Conservation (phyloP, 192 early-diverging fungal genomes). For the Phlyctochytrium planicorne region DNA sequence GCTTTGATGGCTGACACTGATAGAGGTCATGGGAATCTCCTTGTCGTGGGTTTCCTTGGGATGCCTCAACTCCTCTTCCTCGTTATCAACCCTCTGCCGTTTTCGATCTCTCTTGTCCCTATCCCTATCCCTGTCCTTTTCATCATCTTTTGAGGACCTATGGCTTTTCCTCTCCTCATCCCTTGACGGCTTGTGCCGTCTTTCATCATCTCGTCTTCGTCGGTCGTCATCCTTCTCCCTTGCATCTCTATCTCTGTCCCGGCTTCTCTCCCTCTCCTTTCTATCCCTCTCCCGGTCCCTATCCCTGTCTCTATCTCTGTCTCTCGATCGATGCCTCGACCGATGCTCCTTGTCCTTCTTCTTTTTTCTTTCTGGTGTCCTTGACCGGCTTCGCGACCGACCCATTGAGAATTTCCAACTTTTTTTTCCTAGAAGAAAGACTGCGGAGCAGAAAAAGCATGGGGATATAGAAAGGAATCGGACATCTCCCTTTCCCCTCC, state of each 20-base stretch:
- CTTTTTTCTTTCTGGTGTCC: background rate
- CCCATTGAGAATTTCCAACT: no score
- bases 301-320: conserved; percentile 38
- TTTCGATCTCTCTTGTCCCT: background rate
- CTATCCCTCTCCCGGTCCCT: conserved; percentile 12
- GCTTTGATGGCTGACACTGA: background rate
- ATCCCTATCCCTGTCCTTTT: background rate
- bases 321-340: conserved; percentile 14
- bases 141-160: background rate
- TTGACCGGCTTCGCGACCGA: no score
- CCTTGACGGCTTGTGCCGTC: conserved; percentile 18
- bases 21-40: background rate
- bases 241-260: conserved; percentile 37
- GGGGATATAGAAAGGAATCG: no score
- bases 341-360: conserved; percentile 2
- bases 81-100: background rate
- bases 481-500: no score
- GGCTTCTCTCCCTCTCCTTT: conserved; percentile 27
- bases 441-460: no score
- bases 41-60: background rate
- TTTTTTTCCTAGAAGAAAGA: no score
- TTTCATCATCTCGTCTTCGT: conserved; percentile 3
- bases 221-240: conserved; percentile 29
- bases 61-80: background rate
- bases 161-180: conserved; percentile 23